phyloP scores from a whole-genome alignment of 306 rosid genomes.

The Prunus padus region DNA sequence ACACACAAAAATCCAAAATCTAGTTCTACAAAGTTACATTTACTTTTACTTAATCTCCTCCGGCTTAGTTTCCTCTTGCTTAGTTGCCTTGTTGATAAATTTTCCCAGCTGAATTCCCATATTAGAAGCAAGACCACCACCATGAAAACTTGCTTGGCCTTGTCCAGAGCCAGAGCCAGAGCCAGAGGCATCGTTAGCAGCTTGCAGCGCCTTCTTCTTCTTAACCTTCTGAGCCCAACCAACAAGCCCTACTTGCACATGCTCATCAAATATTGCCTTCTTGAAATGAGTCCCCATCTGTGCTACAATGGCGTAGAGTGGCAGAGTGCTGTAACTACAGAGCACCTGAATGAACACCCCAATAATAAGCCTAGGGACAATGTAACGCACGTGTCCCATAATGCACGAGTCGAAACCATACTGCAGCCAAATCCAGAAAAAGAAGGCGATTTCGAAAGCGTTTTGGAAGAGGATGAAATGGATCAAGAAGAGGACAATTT shows the following conservation, averaged over 20 bases:
- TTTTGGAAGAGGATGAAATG: slow-evolving; percentile 93
- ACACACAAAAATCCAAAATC: not conserved
- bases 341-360: slow-evolving; percentile 87
- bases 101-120: slow-evolving; percentile 56
- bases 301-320: slow-evolving; percentile 85
- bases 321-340: slow-evolving; percentile 93
- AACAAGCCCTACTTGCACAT: slow-evolving; percentile 67
- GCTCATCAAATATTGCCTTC: slow-evolving; percentile 80
- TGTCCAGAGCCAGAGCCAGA: slow-evolving; percentile 17
- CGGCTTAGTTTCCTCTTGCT: slow-evolving; percentile 1
- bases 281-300: slow-evolving; percentile 92
- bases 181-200: slow-evolving; percentile 12
- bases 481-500: slow-evolving; percentile 72
- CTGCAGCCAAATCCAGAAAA: slow-evolving; percentile 94
- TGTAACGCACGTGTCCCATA: slow-evolving; percentile 77
- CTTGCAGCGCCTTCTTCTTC: slow-evolving; percentile 48
- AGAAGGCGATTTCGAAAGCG: slow-evolving; percentile 90
- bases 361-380: slow-evolving; percentile 78
- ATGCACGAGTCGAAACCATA: slow-evolving; percentile 89
- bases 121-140: slow-evolving; percentile 1
- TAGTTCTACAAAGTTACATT: not conserved
- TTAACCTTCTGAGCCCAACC: slow-evolving; percentile 83
- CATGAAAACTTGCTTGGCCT: slow-evolving; percentile 37
- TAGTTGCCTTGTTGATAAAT: slow-evolving; percentile 26
- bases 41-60: not conserved